These are phyloP conservation scores for Yarrowia sp. DNA, from an alignment of 805 yeast species.

Conservation along the genomic window DNA sequence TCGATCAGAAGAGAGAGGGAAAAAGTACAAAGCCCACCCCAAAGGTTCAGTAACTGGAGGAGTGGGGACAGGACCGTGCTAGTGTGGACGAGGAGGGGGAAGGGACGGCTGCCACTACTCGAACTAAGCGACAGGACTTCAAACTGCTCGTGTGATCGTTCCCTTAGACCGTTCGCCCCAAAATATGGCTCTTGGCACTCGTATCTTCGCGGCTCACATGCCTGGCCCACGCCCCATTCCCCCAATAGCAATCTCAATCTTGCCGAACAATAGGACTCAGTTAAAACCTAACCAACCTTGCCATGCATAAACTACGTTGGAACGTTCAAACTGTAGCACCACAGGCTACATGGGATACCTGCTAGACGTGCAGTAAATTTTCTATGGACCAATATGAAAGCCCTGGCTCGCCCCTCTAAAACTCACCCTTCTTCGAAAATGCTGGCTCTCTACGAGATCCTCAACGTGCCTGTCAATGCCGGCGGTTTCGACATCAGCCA, in stretches of 20 bases:
- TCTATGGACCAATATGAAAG: not conserved
- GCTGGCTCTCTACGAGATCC: slow-evolving; percentile 16
- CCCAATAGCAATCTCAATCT: slow-evolving; percentile 19
- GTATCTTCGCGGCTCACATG: slow-evolving; percentile 11
- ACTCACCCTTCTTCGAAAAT: slow-evolving; percentile 3
- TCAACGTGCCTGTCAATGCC: slow-evolving; percentile 16
- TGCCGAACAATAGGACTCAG: slow-evolving; percentile 11
- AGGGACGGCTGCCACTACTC: not conserved
- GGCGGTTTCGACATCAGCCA: slow-evolving; percentile 22
- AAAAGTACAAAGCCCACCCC: not conserved
- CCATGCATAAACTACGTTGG: not conserved
- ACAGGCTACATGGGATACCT: not conserved
- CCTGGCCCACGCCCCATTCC: not conserved
- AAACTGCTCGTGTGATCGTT: not conserved
- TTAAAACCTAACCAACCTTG: slow-evolving; percentile 5
- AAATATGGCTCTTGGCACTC: slow-evolving; percentile 3
- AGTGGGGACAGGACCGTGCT: not conserved
- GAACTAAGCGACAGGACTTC: not conserved
- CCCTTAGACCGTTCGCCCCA: not conserved
- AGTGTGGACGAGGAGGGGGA: not conserved
- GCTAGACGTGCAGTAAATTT: slow-evolving; percentile 1
- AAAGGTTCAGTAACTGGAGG: not conserved
- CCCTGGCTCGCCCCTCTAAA: not conserved
- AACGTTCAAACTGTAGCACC: slow-evolving; percentile 12
- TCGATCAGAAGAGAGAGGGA: not conserved